Percentiles rank a stretch among this genome's conserved stretches.
phyloP scores from a whole-genome alignment of 495 filamentous ascomycete genomes.

The Lasiosphaeriaceae sp. region DNA sequence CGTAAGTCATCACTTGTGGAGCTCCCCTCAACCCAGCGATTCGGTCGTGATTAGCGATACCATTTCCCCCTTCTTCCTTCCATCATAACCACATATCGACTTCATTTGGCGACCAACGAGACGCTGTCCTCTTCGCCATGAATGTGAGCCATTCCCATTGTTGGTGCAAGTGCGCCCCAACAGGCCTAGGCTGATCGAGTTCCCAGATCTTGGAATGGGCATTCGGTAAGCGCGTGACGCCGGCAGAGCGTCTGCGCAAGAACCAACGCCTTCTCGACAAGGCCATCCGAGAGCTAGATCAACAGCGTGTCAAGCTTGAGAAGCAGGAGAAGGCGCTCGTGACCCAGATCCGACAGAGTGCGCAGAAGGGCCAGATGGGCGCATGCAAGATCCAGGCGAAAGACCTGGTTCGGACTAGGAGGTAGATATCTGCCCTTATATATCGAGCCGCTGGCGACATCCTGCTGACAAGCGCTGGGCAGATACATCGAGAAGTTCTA shows the following conservation, averaged over 20 bases:
- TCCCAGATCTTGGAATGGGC: conserved; percentile 92
- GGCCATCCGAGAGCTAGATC: conserved; percentile 91
- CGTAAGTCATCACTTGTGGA: too few species aligned
- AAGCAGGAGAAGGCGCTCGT: conserved; percentile 98
- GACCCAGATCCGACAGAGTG: conserved; percentile 92
- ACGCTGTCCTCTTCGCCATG: conserved; percentile 19
- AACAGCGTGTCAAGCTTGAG: conserved; percentile 90
- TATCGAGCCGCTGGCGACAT: conserved; percentile 3
- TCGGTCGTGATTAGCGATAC: too few species aligned
- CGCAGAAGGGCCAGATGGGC: conserved; percentile 94
- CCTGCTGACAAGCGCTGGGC: background rate
- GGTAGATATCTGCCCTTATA: conserved; percentile 43
- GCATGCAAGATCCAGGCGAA: conserved; percentile 97
- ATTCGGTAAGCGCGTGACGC: conserved; percentile 97
- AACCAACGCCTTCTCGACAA: conserved; percentile 96
- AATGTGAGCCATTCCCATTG: conserved; percentile 23
- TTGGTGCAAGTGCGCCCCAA: background rate
- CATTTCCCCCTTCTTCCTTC: background rate
- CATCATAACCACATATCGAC: background rate
- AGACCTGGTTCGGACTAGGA: conserved; percentile 86
- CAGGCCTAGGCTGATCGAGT: conserved; percentile 16
- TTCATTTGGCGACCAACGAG: background rate
- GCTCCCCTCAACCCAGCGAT: too few species aligned
- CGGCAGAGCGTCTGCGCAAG: conserved; percentile 91
- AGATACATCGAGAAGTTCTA: conserved; percentile 98